These are phyloP conservation scores for Alnus glutinosa DNA, from an alignment of 306 rosid genomes.

Conservation along the genomic window DNA sequence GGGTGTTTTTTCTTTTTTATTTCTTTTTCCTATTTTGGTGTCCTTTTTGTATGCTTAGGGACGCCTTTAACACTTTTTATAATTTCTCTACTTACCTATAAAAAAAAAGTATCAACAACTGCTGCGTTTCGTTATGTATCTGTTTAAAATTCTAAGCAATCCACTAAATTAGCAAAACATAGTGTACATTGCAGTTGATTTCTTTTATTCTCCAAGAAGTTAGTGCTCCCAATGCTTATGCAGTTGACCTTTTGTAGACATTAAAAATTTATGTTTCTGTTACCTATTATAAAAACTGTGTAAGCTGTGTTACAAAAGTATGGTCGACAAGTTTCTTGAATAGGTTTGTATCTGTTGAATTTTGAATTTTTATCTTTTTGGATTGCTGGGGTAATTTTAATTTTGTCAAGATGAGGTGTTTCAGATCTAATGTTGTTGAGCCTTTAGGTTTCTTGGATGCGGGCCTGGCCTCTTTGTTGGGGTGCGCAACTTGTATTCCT, in stretches of 20 bases:
- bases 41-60: no score
- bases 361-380: neutral
- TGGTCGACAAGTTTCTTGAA: neutral
- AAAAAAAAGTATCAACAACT: neutral
- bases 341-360: neutral
- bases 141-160: neutral
- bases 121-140: neutral
- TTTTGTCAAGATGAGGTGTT: conserved; percentile 14
- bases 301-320: neutral
- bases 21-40: no score
- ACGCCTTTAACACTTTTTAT: no score
- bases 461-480: conserved; percentile 54
- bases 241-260: neutral
- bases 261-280: neutral
- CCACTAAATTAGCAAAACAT: neutral
- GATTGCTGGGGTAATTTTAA: conserved; percentile 3
- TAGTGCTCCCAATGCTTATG: neutral
- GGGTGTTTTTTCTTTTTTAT: no score
- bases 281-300: neutral
- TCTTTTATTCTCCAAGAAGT: neutral
- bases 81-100: no score
- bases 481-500: no score
- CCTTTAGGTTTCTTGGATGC: conserved; percentile 88
- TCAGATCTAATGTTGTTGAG: conserved; percentile 28
- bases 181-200: neutral